Base-by-base conservation (phyloP, 2,329 filamentous ascomycete species). In the Fonsecaea pedrosoi region DNA sequence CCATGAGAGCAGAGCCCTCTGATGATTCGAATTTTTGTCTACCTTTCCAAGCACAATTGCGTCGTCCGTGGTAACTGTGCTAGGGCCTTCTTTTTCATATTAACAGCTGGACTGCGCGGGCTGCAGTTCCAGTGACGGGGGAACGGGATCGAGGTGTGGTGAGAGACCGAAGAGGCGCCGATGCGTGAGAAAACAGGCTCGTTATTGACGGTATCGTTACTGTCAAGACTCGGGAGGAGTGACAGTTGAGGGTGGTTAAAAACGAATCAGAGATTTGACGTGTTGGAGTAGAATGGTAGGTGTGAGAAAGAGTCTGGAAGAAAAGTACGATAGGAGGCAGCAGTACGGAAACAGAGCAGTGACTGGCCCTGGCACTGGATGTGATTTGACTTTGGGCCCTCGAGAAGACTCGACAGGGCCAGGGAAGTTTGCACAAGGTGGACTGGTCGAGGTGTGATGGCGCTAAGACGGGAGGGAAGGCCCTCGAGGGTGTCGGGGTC, bases 1-100 rank as follows among this genome's bases (percentile, higher is more conserved):
- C 71, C 71, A 73, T 73, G 67, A 65, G 65, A 69, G 66, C 70
- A 64, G 38, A 62, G 66, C 68, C 60, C 68, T 64, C 58, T 61
- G 48, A 21, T 61, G 54, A 53, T 48, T 18, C n/a, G 55, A 35
- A 34, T 42, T 32, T n/a, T 54, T 60, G 59, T 54, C 57, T 65
- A 69, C 60, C 58, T 65, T 50, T 61, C 64, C 53, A 57, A 57
- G 64, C 65, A 65, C 55, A 61, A 54, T 48, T 53, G 63, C 60
- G 25, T 60, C 50, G 56, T 54, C 56, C 42, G 63, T 65, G 37
- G 58, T 53, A 58, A 42, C 15, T 48, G 57, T 60, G 42, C 21
- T 48, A 66, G 53, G 42, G 64, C 63, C 63, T 66, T 70, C 66
- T 70, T 70, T 68, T 67, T 70, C 68, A 70, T 70, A 59, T 70